Percentiles rank a stretch among this genome's conserved stretches.
Evolutionary conservation across 495 filamentous ascomycete genomes (phyloP).

Genomic region (Aspergillus biplanus): DNA sequence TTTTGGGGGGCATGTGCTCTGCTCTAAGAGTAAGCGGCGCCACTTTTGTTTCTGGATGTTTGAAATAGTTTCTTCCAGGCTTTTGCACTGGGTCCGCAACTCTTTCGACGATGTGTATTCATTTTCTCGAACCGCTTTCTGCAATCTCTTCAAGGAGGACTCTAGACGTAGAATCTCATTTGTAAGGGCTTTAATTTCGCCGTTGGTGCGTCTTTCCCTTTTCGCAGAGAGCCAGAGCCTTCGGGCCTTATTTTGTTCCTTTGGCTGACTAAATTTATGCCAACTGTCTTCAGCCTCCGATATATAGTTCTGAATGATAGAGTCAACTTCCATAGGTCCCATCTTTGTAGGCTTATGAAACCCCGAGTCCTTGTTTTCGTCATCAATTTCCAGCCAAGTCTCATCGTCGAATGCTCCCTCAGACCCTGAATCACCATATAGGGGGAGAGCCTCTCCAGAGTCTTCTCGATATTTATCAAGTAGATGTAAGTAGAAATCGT

Average conservation of each 20-base stretch:
- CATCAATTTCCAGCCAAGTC: conserved; percentile 66
- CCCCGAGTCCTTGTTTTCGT: conserved; percentile 45
- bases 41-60: conserved; percentile 58
- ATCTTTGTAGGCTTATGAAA: conserved; percentile 34
- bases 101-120: conserved; percentile 52
- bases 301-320: conserved; percentile 57
- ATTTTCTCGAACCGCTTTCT: conserved; percentile 50
- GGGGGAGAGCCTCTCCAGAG: conserved; percentile 57
- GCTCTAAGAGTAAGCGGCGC: conserved; percentile 56
- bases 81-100: conserved; percentile 55
- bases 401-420: conserved; percentile 57
- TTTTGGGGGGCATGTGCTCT: conserved; percentile 53
- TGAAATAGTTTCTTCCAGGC: conserved; percentile 64
- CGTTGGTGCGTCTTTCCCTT: conserved; percentile 32
- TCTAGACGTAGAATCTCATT: conserved; percentile 41
- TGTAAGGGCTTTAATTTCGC: conserved; percentile 28
- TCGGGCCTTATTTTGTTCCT: conserved; percentile 56
- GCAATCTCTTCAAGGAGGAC: conserved; percentile 53
- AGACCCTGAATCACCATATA: conserved; percentile 67
- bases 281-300: conserved; percentile 58
- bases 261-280: conserved; percentile 57
- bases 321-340: conserved; percentile 48
- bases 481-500: conserved; percentile 27
- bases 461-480: conserved; percentile 50
- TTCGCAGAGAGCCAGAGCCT: conserved; percentile 62